Base-by-base conservation (phyloP, 1,139 yeast genomes). In the Scheffersomyces segobiensis region DNA sequence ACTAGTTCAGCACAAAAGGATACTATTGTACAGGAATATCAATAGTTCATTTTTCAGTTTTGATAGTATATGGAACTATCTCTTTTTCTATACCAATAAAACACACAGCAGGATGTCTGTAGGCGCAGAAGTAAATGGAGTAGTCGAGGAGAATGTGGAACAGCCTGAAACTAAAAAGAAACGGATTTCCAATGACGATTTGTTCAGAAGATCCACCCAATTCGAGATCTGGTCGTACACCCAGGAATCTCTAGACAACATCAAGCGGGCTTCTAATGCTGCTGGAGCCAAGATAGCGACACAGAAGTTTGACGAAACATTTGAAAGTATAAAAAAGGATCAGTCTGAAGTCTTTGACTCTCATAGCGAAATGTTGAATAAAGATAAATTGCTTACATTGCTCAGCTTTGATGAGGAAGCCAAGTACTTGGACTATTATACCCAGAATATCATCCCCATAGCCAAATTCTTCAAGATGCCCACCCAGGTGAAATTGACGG, bases 151-250 rank as follows among this genome's bases (percentile, higher is more conserved):
- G 7, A 17, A 21, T 2, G 50, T 14, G 6, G 50, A 48, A 48
- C 21, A 48, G 5, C 50, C 26, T 3, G 50, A 48, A 48, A 7
- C n/a, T 1, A 48, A 48, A 48, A 48, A 18, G 64, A 48, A 48
- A 20, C 21, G 50, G 24, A 48, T 70, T 18, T 60, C 89, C 2
- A 88, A 85, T 63, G 98, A 95, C 72, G 98, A 93, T 63, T 76
- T 95, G 53, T 95, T 91, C 72, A 82, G 98, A 57, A 83, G 93
- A 55, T 91, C 97, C 5, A 83, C 96, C 0, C 99, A 95, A 74
- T 95, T 82, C 70, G 80, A 88, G 57, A 61, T 86, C 21, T 95
- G 99, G 99, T 93, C 98, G 0, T 93, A 84, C 71, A 87, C 93
- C 0, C 68, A 70, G 22, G 85, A 83, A 3, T 82, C 82, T 57